Evolutionary conservation across 768 basidiomycete species (phyloP).

Genomic region (Lactarius sp.): DNA sequence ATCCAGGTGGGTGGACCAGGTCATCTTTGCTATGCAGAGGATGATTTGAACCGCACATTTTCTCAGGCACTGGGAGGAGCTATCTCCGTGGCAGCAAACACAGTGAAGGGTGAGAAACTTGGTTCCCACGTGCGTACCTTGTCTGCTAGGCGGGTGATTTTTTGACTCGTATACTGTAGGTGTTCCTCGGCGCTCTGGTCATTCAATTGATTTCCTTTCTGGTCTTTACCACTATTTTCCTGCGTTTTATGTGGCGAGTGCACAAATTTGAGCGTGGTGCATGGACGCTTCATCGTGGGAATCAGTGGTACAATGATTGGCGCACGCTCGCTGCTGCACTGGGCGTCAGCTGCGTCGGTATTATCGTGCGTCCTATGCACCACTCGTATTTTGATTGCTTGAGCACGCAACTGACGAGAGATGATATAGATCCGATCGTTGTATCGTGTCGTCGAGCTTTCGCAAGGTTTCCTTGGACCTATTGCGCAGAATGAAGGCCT

Average conservation of each 20-base stretch:
- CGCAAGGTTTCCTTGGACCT: conserved; percentile 55
- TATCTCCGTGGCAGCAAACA: conserved; percentile 40
- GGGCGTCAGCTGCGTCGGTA: conserved; percentile 53
- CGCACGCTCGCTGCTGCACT: conserved; percentile 48
- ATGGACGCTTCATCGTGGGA: conserved; percentile 38
- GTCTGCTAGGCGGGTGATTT: neutral
- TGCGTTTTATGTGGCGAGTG: conserved; percentile 39
- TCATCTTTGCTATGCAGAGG: neutral
- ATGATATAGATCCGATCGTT: conserved; percentile 53
- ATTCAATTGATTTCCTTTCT: conserved; percentile 22
- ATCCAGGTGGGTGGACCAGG: conserved; percentile 43
- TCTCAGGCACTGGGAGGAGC: conserved; percentile 45
- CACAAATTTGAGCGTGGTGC: conserved; percentile 36
- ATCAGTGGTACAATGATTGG: conserved; percentile 55
- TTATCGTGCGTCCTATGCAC: conserved; percentile 44
- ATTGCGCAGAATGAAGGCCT: conserved; percentile 54
- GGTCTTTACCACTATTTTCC: conserved; percentile 36
- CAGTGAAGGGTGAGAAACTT: conserved; percentile 28
- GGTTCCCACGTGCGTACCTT: conserved; percentile 37
- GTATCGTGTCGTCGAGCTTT: conserved; percentile 53
- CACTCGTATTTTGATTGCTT: neutral
- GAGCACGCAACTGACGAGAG: neutral
- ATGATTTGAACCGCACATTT: neutral
- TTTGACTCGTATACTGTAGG: neutral
- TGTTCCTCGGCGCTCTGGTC: conserved; percentile 14